phyloP scores from a whole-genome alignment of 2,329 filamentous ascomycete species.

The Fusarium keratoplasticum region DNA sequence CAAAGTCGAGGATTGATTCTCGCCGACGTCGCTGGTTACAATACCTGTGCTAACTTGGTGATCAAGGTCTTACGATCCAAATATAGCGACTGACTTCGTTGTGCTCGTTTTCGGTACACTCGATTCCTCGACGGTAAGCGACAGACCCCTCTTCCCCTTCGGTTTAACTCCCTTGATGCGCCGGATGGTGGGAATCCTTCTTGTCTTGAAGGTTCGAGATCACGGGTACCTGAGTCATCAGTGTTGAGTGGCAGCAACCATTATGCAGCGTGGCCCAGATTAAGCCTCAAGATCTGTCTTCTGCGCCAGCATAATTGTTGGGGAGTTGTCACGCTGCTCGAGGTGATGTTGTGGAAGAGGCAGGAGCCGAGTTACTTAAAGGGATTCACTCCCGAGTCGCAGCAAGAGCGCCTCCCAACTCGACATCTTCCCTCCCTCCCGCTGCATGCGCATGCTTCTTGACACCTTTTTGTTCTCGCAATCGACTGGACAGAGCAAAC shows the following conservation, averaged over 20 bases:
- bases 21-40: background rate
- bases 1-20: background rate
- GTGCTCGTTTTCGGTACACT: slow-evolving; percentile 37
- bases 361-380: slow-evolving; percentile 12
- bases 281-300: background rate
- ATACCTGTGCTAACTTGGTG: slow-evolving; percentile 13
- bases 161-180: background rate
- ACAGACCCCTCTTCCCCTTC: background rate
- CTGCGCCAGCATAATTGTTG: background rate
- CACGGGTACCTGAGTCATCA: background rate
- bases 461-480: background rate
- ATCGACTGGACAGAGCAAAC: background rate
- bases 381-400: slow-evolving; percentile 10
- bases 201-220: background rate
- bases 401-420: background rate
- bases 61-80: slow-evolving; percentile 40
- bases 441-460: background rate
- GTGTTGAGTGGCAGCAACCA: background rate
- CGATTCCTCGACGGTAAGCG: slow-evolving; percentile 39
- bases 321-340: background rate
- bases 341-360: slow-evolving; percentile 1
- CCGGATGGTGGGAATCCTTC: background rate
- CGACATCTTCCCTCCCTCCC: background rate
- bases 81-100: slow-evolving; percentile 44
- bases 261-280: background rate